Evolutionary conservation across 164 flowering plant species (phyloP).

Genomic region (Annona squamosa): DNA sequence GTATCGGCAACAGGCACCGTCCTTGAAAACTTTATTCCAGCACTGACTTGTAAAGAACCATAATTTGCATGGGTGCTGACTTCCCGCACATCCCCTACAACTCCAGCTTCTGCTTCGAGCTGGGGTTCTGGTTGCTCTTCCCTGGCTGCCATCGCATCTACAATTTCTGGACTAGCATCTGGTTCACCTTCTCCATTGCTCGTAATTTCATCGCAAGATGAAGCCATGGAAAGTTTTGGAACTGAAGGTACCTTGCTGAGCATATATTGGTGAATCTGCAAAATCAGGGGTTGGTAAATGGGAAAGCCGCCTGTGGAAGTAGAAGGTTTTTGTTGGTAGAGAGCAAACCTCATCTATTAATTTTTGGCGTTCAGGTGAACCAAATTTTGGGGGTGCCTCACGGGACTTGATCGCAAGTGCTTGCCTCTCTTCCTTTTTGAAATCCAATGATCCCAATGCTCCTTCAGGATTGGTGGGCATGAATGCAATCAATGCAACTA

Average conservation of each 20-base stretch:
- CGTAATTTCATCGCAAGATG: conserved; percentile 24
- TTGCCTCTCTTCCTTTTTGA: conserved; percentile 78
- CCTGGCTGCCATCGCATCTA: conserved; percentile 10
- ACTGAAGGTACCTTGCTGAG: conserved; percentile 79
- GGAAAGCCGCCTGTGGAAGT: not conserved
- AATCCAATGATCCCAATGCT: conserved; percentile 88
- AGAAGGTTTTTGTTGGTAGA: not conserved
- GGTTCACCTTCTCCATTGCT: conserved; percentile 25
- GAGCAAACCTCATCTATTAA: conserved; percentile 76
- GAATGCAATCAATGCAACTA: conserved; percentile 94
- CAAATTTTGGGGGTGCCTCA: conserved; percentile 72
- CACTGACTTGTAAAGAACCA: conserved; percentile 23
- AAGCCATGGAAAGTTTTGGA: conserved; percentile 34
- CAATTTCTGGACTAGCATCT: conserved; percentile 21
- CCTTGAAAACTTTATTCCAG: conserved; percentile 23
- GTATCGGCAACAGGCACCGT: conserved; percentile 27
- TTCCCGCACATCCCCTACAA: conserved; percentile 40
- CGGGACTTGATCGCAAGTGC: conserved; percentile 81
- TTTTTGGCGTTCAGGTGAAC: conserved; percentile 82
- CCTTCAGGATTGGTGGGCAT: conserved; percentile 97
- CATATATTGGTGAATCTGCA: conserved; percentile 87
- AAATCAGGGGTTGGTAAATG: not conserved
- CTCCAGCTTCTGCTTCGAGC: conserved; percentile 17
- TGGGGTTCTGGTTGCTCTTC: conserved; percentile 18
- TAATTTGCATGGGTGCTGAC: conserved; percentile 39